These are phyloP conservation scores for Pythium rhizo-oryzae DNA, from an alignment of 352 stramenopile species.

Conservation along the genomic window DNA sequence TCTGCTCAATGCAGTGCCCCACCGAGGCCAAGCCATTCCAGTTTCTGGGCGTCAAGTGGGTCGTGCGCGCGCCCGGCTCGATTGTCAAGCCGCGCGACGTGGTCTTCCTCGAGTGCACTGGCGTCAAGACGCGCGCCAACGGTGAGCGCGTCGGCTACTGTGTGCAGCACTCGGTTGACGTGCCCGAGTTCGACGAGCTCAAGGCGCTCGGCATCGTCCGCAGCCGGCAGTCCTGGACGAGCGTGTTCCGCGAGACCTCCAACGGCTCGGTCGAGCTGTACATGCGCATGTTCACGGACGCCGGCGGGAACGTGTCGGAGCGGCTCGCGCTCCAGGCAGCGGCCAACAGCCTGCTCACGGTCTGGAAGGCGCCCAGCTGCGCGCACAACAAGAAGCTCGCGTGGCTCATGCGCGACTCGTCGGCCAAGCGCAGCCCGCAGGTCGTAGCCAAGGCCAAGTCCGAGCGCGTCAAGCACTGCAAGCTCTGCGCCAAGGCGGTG, in stretches of 20 bases:
- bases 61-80: constrained; percentile 16
- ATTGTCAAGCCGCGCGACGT: constrained; percentile 21
- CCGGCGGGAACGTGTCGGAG: constrained; percentile 18
- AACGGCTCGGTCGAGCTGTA: constrained; percentile 24
- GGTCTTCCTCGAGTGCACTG: constrained; percentile 24
- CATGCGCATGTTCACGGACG: constrained; percentile 15
- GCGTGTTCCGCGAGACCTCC: constrained; percentile 14
- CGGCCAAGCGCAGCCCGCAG: constrained; percentile 14
- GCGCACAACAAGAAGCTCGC: constrained; percentile 43
- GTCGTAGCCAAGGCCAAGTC: constrained; percentile 21
- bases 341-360: constrained; percentile 25
- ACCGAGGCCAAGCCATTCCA: constrained; percentile 35
- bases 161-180: constrained; percentile 20
- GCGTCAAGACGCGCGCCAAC: constrained; percentile 13
- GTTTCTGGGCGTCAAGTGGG: constrained; percentile 34
- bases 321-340: constrained; percentile 20
- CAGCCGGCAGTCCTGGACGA: constrained; percentile 19
- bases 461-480: constrained; percentile 23
- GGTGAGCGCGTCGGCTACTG: constrained; percentile 21
- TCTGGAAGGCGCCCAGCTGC: constrained; percentile 27
- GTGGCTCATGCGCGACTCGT: constrained; percentile 29
- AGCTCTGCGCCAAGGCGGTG: constrained; percentile 31
- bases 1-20: constrained; percentile 49
- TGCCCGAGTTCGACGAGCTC: constrained; percentile 21
- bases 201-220: constrained; percentile 22